Evolutionary conservation across 2,329 filamentous ascomycete species (phyloP).

Genomic region (Apiospora sp.): DNA sequence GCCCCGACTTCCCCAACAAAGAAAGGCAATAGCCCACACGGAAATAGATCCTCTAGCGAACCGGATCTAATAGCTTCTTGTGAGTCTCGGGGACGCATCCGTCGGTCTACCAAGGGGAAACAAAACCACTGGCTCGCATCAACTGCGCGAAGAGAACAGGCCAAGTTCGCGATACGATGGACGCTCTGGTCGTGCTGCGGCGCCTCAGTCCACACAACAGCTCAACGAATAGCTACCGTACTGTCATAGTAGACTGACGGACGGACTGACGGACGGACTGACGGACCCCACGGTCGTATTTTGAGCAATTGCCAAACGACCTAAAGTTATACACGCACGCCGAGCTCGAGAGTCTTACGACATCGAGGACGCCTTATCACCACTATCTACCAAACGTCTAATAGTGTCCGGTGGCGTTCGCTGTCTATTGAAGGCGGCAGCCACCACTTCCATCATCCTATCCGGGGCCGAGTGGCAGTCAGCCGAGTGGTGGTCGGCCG

Average conservation of each 20-base stretch:
- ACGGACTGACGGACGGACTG: not conserved
- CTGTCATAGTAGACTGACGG: not conserved
- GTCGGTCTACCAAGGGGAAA: not conserved
- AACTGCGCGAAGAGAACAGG: constrained; percentile 5
- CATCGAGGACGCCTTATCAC: not conserved
- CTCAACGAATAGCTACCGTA: not conserved
- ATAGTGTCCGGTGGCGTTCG: not conserved
- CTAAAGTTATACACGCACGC: not conserved
- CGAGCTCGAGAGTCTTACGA: constrained; percentile 5
- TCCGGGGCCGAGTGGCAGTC: not conserved
- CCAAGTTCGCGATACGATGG: not conserved
- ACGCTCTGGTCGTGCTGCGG: not conserved
- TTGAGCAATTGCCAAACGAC: not conserved
- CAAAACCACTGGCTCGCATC: not conserved
- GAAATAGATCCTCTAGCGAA: not conserved
- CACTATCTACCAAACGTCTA: not conserved
- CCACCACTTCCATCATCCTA: not conserved
- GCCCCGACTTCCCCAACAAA: not conserved
- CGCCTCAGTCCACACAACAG: not conserved
- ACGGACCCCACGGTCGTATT: not conserved
- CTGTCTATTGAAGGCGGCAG: not conserved
- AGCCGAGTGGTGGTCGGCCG: not conserved
- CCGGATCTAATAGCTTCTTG: constrained; percentile 6
- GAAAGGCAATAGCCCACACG: not conserved
- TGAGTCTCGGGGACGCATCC: not conserved